Percentiles rank a stretch among this genome's conserved stretches.
These are phyloP conservation scores for Boletus subcaerulescens DNA, from an alignment of 768 basidiomycete species.

Conservation along the genomic window DNA sequence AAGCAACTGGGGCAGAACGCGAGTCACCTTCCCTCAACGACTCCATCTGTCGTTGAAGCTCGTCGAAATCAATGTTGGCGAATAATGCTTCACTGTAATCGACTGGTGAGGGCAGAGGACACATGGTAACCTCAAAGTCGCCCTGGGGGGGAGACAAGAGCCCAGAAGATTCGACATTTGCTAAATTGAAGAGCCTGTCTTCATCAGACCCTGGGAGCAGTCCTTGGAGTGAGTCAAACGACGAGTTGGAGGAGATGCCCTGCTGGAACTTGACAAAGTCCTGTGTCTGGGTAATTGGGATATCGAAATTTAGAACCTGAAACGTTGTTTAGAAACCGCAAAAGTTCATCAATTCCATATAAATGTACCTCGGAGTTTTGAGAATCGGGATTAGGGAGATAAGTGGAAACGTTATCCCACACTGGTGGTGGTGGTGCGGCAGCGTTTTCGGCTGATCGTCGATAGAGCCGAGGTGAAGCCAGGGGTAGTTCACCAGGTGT, in stretches of 20 bases:
- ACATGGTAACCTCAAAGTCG: slow-evolving; percentile 36
- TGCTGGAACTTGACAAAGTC: slow-evolving; percentile 4
- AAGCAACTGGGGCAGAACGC: neutral
- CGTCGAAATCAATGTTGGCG: slow-evolving; percentile 20
- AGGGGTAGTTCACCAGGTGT: neutral
- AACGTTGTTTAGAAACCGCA: neutral
- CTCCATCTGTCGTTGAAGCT: slow-evolving; percentile 9
- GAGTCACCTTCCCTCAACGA: neutral
- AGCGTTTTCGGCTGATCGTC: neutral
- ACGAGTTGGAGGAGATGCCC: neutral
- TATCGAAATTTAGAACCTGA: slow-evolving; percentile 12
- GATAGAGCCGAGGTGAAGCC: neutral
- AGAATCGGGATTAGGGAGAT: neutral
- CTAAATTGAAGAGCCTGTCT: slow-evolving; percentile 36
- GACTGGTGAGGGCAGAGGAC: neutral
- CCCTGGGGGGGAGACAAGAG: slow-evolving; percentile 36
- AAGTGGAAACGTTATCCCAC: slow-evolving; percentile 12
- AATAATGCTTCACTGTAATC: slow-evolving; percentile 20
- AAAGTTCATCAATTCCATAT: neutral
- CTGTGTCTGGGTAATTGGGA: slow-evolving; percentile 12
- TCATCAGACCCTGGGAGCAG: slow-evolving; percentile 32
- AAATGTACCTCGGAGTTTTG: slow-evolving; percentile 13
- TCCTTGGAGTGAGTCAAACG: slow-evolving; percentile 27
- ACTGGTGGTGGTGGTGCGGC: neutral
- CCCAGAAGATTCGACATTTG: slow-evolving; percentile 30